phyloP scores from a whole-genome alignment of 768 basidiomycete genomes.

The Nevesoporus exiguus region DNA sequence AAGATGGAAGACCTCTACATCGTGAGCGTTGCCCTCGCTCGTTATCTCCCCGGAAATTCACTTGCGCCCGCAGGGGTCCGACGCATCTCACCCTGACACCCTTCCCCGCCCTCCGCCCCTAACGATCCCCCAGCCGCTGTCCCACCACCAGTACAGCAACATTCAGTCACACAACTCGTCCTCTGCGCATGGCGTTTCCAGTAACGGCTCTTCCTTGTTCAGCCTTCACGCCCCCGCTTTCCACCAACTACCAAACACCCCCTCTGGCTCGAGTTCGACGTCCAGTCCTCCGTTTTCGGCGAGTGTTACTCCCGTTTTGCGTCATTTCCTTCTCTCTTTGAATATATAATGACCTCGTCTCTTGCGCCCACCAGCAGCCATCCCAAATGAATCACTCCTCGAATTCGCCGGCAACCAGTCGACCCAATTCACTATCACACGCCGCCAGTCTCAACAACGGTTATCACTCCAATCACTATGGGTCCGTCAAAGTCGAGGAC shows the following conservation, averaged over 20 bases:
- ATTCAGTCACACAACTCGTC: constrained; percentile 38
- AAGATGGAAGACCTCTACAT: constrained; percentile 62
- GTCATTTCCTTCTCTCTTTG: background rate
- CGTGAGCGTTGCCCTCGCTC: constrained; percentile 27
- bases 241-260: constrained; percentile 62
- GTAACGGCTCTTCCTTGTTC: constrained; percentile 43
- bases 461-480: constrained; percentile 48
- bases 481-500: constrained; percentile 64
- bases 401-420: constrained; percentile 49
- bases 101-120: constrained; percentile 50
- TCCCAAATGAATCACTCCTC: constrained; percentile 60
- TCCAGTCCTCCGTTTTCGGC: constrained; percentile 85
- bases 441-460: constrained; percentile 40
- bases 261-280: constrained; percentile 67
- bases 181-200: constrained; percentile 38
- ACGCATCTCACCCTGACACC: constrained; percentile 38
- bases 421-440: constrained; percentile 39
- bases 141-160: constrained; percentile 50
- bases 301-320: constrained; percentile 54
- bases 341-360: constrained; percentile 42
- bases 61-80: constrained; percentile 38
- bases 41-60: background rate
- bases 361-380: constrained; percentile 54
- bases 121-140: constrained; percentile 54
- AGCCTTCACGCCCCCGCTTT: constrained; percentile 55